Evolutionary conservation across 192 early-diverging fungal species (phyloP).

Genomic region (Podila epigama): DNA sequence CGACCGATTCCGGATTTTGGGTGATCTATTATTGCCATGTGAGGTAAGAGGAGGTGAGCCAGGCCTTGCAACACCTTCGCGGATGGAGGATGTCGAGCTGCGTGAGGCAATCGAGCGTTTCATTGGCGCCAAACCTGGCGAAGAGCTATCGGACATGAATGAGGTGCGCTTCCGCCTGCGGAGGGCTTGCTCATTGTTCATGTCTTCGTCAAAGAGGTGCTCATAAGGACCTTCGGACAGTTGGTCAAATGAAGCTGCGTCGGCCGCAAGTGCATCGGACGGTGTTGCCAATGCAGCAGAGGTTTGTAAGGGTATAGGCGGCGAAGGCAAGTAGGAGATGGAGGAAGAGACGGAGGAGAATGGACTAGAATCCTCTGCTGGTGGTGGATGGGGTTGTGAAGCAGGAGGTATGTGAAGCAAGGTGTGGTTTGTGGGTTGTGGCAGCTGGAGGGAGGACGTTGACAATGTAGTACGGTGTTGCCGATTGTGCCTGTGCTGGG

Average conservation of each 20-base stretch:
- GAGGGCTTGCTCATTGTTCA: conserved; percentile 5
- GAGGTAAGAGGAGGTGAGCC: conserved; percentile 15
- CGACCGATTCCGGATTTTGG: conserved; percentile 29
- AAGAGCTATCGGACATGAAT: conserved; percentile 1
- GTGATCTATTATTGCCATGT: conserved; percentile 8
- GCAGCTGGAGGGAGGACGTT: neutral
- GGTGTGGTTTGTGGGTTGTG: conserved; percentile 1
- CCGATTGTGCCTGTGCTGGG: neutral
- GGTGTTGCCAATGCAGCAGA: neutral
- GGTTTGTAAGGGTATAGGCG: neutral
- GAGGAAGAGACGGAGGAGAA: neutral
- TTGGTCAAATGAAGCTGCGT: neutral
- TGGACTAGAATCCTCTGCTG: neutral
- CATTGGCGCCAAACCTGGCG: neutral
- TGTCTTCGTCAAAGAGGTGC: neutral
- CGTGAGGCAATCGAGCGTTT: conserved; percentile 10
- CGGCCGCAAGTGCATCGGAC: too few species aligned
- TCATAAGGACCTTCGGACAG: neutral
- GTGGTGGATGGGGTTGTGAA: neutral
- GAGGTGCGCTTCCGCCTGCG: conserved; percentile 39
- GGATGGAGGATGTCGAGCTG: conserved; percentile 26
- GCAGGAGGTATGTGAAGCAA: neutral
- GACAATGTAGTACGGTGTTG: conserved; percentile 2
- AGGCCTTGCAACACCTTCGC: conserved; percentile 3
- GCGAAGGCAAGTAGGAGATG: neutral